These are phyloP conservation scores for Parsonsia alboflavescens DNA, from an alignment of 257 asterid genomes.

Conservation along the genomic window DNA sequence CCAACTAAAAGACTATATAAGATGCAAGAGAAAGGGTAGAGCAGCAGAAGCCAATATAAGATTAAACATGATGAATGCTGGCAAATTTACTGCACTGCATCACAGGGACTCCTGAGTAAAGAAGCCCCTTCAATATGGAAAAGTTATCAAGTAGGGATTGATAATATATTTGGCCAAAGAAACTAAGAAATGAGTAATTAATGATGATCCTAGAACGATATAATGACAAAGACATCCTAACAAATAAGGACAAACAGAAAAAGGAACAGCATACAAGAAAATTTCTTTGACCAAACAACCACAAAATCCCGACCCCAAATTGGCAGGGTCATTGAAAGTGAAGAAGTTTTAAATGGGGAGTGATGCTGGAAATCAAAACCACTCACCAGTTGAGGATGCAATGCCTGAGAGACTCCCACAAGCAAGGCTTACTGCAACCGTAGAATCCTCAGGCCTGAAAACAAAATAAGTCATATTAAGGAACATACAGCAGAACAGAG, in stretches of 20 bases:
- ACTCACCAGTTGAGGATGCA: conserved; percentile 84
- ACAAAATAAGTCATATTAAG: background rate
- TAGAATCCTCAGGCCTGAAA: conserved; percentile 71
- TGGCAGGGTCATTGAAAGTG: background rate
- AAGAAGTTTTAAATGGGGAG: background rate
- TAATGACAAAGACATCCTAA: background rate
- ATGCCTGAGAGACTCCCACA: conserved; percentile 96
- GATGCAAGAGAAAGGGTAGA: background rate
- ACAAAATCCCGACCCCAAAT: background rate
- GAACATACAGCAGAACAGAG: background rate
- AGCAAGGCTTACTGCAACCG: conserved; percentile 66
- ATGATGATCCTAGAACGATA: background rate
- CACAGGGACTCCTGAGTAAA: background rate
- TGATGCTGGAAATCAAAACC: conserved; percentile 2
- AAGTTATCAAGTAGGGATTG: background rate
- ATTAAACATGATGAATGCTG: background rate
- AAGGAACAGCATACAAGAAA: background rate
- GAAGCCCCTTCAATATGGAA: background rate
- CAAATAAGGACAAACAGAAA: background rate
- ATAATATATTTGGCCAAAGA: background rate
- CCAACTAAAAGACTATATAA: background rate
- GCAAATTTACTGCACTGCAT: background rate
- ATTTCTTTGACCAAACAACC: background rate
- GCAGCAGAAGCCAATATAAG: background rate
- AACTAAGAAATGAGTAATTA: background rate